These are phyloP conservation scores for Claviceps humidiphila DNA, from an alignment of 2,329 filamentous ascomycete species.

Conservation along the genomic window DNA sequence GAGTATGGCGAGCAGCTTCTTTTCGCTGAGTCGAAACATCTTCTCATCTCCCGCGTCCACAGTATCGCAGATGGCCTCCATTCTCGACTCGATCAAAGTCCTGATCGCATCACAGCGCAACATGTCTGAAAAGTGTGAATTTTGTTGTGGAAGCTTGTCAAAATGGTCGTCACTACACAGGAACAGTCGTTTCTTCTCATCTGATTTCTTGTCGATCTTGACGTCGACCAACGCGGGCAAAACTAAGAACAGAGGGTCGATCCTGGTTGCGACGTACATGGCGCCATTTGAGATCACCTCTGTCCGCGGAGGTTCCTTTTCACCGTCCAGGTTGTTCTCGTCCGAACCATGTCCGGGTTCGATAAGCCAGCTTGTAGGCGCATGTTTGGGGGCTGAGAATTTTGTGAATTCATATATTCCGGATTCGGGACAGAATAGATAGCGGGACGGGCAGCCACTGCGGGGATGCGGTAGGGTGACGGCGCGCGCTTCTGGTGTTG, in stretches of 20 bases:
- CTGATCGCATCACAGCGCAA: constrained; percentile 35
- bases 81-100: constrained; percentile 46
- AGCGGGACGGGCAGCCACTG: constrained; percentile 40
- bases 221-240: constrained; percentile 53
- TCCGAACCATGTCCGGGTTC: constrained; percentile 17
- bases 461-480: constrained; percentile 48
- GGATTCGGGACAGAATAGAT: constrained; percentile 46
- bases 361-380: constrained; percentile 51
- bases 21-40: constrained; percentile 69
- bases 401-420: constrained; percentile 54
- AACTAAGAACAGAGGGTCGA: constrained; percentile 76
- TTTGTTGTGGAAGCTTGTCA: constrained; percentile 42
- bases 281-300: constrained; percentile 51
- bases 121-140: constrained; percentile 45
- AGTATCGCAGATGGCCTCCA: constrained; percentile 63
- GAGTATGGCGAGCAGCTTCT: constrained; percentile 54
- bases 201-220: constrained; percentile 25
- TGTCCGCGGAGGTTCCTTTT: constrained; percentile 9
- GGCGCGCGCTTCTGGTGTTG: constrained; percentile 40
- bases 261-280: constrained; percentile 68
- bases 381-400: constrained; percentile 37
- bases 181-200: constrained; percentile 47
- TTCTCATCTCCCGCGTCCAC: constrained; percentile 72
- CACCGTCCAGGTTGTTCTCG: constrained; percentile 10
- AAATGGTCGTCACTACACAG: constrained; percentile 60